Base-by-base conservation (phyloP, 106 monocot species). In the Agapanthus africanus region DNA sequence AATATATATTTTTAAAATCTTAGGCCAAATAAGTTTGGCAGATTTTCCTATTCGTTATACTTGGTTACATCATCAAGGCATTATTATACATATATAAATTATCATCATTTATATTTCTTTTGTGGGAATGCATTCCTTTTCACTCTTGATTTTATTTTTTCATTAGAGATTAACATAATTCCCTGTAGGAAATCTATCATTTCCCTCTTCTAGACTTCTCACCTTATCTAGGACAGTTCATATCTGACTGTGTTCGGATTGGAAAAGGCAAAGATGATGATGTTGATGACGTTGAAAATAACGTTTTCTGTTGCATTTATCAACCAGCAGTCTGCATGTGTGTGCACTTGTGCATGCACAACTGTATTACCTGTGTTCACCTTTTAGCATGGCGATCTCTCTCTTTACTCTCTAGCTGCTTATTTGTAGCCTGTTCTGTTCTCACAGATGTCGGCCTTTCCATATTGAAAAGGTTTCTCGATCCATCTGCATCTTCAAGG, bases 391-490 rank as follows among this genome's bases (percentile, higher is more conserved):
- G n/a, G 50, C n/a, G 0, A 1, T 50, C n/a, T 21, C n/a, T 27
- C 30, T 56, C 1, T 14, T 56, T 18, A 56, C 25, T 56, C 30
- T 11, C 35, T 19, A 61, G 33, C 18, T 7, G 4, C 35, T 61
- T 61, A 61, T 2, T 33, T 59, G 32, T 19, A 61, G 7, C 8
- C 6, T 36, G 1, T 19, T 61, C n/a, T n/a, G n/a, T n/a, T n/a
- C n/a, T n/a, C n/a, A n/a, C 71, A 97, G 91, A 76, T 77, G 82
- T 82, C 63, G 95, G 95, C 38, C 82, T 97, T 63, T 82, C 95
- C 4, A 70, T 97, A 71, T 82, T 97, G 78, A 78, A 71, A 72
- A 88, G 70, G 57, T 97, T 91, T 76, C 86, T 97, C 37, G 66
- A 77, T 59, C 77, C 81, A 36, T 80, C 83, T 26, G 11, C 37